Evolutionary conservation across 371 early-diverging fungal genomes (phyloP).

Genomic region (Mucor lusitanicus): DNA sequence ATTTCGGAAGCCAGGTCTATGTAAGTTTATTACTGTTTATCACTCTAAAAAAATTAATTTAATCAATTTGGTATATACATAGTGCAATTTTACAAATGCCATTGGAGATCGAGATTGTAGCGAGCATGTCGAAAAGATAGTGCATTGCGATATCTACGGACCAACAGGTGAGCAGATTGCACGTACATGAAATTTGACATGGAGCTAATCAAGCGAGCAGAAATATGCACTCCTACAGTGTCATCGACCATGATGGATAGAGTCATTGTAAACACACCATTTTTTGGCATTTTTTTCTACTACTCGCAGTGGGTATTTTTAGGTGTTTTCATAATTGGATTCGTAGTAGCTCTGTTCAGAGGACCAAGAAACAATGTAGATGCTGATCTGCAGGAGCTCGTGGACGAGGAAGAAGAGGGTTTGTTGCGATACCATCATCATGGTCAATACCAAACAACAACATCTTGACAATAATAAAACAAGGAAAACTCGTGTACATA

Average conservation of each 20-base stretch:
- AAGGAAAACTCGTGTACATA: slow-evolving; percentile 1
- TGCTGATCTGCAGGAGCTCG: slow-evolving; percentile 24
- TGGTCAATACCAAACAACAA: slow-evolving; percentile 3
- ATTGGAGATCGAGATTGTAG: slow-evolving; percentile 41
- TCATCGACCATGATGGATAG: slow-evolving; percentile 54
- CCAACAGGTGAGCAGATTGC: slow-evolving; percentile 38
- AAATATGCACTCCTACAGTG: slow-evolving; percentile 62
- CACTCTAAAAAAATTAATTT: not conserved
- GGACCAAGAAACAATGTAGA: slow-evolving; percentile 27
- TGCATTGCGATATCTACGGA: slow-evolving; percentile 58
- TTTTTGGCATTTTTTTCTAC: slow-evolving; percentile 59
- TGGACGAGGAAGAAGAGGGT: slow-evolving; percentile 30
- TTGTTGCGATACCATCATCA: slow-evolving; percentile 15
- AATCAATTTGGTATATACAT: slow-evolving; percentile 16
- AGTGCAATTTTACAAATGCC: slow-evolving; percentile 55
- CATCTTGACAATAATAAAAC: not conserved
- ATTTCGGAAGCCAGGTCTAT: slow-evolving; percentile 64
- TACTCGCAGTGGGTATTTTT: slow-evolving; percentile 60
- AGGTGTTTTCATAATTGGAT: slow-evolving; percentile 38
- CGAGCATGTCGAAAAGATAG: slow-evolving; percentile 46
- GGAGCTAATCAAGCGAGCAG: slow-evolving; percentile 10
- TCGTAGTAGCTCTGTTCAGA: slow-evolving; percentile 28
- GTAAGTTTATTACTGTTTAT: slow-evolving; percentile 27
- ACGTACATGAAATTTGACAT: not conserved
- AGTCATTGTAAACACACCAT: slow-evolving; percentile 53